Evolutionary conservation across 208 protist species (phyloP), one percentile per base, ranked within the genome.

Genomic region (Acanthamoeba healyi): DNA sequence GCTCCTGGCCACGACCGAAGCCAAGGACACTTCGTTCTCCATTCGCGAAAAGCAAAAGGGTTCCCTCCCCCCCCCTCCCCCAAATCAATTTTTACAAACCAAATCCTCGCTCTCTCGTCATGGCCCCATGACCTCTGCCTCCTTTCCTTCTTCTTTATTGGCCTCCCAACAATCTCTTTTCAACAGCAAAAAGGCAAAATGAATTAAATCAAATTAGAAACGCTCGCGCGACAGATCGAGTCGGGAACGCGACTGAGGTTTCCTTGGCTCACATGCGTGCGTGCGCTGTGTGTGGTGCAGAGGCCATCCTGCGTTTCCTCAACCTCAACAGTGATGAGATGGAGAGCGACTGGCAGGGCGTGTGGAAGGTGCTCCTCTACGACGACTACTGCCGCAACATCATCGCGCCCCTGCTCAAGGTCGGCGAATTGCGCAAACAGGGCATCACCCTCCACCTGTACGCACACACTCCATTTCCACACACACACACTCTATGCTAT

Each of bases 281-380:
- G 10, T 5, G 10, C 6, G 74, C n/a, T 40, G 40, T 26, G n/a
- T 54, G 40, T 84, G 14, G 1, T 34, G 19, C 81, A 92, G 87
- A 92, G 87, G 87, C 34, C 58, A 67, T 94, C 38, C 14, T 70
- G 65, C 74, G 91, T 9, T 87, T 94, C 44, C 91, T 94, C 40
- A 63, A 87, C 22, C 46, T 88, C 1, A 94, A 86, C 72, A 44
- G 29, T 24, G 46, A 65, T 15, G 79, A 54, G 40, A 34, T 58
- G 10, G 87, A 92, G 54, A 77, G 46, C 40, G 46, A 91, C 38
- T 93, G 90, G 94, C 77, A 92, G 32, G 95, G 96, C 34, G 77
- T 96, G 26, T 98, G 97, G 97, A 98, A 98, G 72, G 92, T 98
- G 6, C 93, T 98, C n/a, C 89, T 98, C 12, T 98, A 98, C 89